Evolutionary conservation across 129 eudicot genomes (phyloP).

Genomic region (Artemisia annua): DNA sequence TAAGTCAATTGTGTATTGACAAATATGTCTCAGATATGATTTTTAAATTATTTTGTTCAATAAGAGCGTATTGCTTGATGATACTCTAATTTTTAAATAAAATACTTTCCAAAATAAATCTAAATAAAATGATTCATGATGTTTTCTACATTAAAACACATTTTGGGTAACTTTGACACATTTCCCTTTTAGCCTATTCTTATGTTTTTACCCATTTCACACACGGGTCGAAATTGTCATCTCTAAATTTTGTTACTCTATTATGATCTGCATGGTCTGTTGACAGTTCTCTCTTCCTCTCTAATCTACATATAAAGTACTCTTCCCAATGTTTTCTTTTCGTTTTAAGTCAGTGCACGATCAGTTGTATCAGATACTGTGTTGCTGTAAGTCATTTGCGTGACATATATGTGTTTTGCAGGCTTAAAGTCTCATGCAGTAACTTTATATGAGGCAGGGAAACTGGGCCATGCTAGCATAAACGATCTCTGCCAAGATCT

Average conservation of each 20-base stretch:
- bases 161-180: no score
- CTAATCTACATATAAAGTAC: background rate
- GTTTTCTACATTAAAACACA: no score
- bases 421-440: constrained; percentile 98
- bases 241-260: background rate
- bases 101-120: no score
- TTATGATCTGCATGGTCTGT: background rate
- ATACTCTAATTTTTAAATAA: no score
- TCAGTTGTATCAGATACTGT: constrained; percentile 11
- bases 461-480: constrained; percentile 92
- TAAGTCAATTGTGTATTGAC: no score
- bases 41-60: no score
- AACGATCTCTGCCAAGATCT: constrained; percentile 92
- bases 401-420: constrained; percentile 34
- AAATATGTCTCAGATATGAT: no score
- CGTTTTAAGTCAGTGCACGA: background rate
- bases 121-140: background rate
- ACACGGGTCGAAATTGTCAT: no score
- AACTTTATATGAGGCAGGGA: constrained; percentile 95
- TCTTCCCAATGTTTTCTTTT: background rate
- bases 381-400: constrained; percentile 26
- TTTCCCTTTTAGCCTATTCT: no score
- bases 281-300: background rate
- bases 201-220: no score
- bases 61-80: no score